Base-by-base conservation (phyloP, 768 basidiomycete species). In the Rossbeevera mucosa region DNA sequence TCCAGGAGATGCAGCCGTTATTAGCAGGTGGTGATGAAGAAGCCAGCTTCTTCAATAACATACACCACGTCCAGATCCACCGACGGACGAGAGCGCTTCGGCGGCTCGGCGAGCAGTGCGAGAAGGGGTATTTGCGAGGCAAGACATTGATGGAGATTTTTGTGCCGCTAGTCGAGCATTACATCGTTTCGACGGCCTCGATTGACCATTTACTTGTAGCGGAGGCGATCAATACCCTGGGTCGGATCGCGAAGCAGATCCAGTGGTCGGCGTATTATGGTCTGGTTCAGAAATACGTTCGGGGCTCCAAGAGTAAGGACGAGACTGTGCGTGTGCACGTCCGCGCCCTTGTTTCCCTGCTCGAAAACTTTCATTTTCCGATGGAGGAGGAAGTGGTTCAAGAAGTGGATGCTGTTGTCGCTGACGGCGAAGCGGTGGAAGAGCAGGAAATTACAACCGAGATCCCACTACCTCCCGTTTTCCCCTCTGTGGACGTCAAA, bases 11-110 rank as follows among this genome's bases (percentile, higher is more conserved):
- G 83, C 81, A 74, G 21, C 77, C 83, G 11, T 71, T 98, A 7
- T 77, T 97, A 28, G 91, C 89, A 7, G 82, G 77, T 16, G 94
- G 91, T 1, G 94, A 98, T 64, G 86, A 89, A 45, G 95, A 99
- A 68, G 93, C 92, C 28, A 94, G 88, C 64, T 94, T 98, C 73
- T 98, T 99, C 80, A 86, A 86, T 75, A 99, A 99, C 68, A 83
- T 97, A 44, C 81, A 88, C 48, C 96, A 99, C 64, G 81, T 98
- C 41, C 96, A 99, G 70, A 72, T 87, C 3, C 94, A 97, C 67
- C 83, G 94, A 56, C 84, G 95, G 21, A 83, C 85, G 1, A 74
- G 95, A 53, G 94, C 95, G 3, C 75, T 96, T 25, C 81, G 89
- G 13, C 78, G 92, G n/a, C 79, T 97, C 18, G 82, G 81, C 5